Evolutionary conservation across 2,329 filamentous ascomycete genomes (phyloP), one percentile per base, ranked within the genome.

Genomic region (Ophiostoma pallidulum): DNA sequence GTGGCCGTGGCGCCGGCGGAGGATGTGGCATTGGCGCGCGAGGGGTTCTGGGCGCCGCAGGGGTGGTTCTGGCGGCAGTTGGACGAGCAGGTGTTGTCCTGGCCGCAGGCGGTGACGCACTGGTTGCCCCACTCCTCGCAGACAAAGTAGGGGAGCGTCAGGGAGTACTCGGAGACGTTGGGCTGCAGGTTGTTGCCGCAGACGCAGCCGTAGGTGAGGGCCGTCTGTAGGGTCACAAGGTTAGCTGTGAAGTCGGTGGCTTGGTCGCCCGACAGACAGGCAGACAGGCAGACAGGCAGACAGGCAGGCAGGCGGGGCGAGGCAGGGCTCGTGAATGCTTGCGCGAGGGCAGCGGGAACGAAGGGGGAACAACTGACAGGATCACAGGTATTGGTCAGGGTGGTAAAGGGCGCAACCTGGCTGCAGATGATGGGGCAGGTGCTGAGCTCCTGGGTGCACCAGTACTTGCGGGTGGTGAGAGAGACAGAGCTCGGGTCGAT

Each of bases 71-170:
- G 58, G 47, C 75, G 72, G 69, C 85, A 90, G 47, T 65, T 57
- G 50, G 66, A 64, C n/a, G 73, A 63, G 62, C 85, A 89, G 56
- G 72, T 72, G 64, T 82, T 70, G 53, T 66, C 61, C 42, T 59
- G 50, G 29, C 65, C 68, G 65, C 84, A 89, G 49, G 52, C 64
- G 2, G 55, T 59, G 12, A 84, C 79, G 62, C 84, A 88, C 65
- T 87, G 77, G 62, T 69, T 78, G 57, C 78, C 82, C 73, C 75
- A 87, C 65, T 84, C 73, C 40, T 73, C 73, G 74, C 86, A 92
- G 57, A 80, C 73, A 67, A 81, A 86, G 74, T 79, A 91, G 29
- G 86, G 86, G 22, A 92, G 71, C 1, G 86, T 90, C 57, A 87
- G 73, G 18, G 81, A 82, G 74, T 84, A 92, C 65, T 90, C 75